These are phyloP conservation scores for Pestalotiopsis sp. DNA, from an alignment of 2,329 filamentous ascomycete genomes.

Conservation along the genomic window DNA sequence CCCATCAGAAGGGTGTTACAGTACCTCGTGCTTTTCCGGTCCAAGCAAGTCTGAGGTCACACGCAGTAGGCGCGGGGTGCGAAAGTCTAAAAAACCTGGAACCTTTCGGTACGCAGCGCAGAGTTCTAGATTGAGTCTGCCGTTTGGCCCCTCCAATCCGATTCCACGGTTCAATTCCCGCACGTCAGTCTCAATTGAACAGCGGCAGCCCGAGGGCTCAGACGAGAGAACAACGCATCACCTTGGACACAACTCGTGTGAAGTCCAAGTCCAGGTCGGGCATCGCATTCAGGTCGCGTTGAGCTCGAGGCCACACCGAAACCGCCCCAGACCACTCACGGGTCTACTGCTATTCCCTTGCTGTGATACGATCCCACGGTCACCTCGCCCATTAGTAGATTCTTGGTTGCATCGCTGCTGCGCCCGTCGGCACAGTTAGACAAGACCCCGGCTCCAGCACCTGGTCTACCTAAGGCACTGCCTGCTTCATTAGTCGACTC, in stretches of 20 bases:
- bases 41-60: slow-evolving; percentile 15
- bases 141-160: slow-evolving; percentile 1
- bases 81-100: slow-evolving; percentile 5
- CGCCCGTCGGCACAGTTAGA: not conserved
- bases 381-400: not conserved
- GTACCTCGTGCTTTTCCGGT: slow-evolving; percentile 12
- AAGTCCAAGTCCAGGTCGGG: not conserved
- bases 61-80: slow-evolving; percentile 15
- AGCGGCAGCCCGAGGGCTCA: not conserved
- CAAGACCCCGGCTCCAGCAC: not conserved
- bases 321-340: slow-evolving; percentile 5
- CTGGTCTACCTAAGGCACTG: not conserved
- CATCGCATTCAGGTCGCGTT: not conserved
- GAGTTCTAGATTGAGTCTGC: not conserved
- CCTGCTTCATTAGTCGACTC: not conserved
- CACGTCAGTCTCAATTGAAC: not conserved
- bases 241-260: not conserved
- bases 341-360: not conserved
- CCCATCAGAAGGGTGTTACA: slow-evolving; percentile 2
- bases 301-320: not conserved
- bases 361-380: not conserved
- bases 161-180: not conserved
- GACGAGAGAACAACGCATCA: not conserved
- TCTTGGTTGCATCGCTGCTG: not conserved
- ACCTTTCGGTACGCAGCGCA: not conserved